Evolutionary conservation across 495 filamentous ascomycete genomes (phyloP).

Genomic region (Daldinia loculata): DNA sequence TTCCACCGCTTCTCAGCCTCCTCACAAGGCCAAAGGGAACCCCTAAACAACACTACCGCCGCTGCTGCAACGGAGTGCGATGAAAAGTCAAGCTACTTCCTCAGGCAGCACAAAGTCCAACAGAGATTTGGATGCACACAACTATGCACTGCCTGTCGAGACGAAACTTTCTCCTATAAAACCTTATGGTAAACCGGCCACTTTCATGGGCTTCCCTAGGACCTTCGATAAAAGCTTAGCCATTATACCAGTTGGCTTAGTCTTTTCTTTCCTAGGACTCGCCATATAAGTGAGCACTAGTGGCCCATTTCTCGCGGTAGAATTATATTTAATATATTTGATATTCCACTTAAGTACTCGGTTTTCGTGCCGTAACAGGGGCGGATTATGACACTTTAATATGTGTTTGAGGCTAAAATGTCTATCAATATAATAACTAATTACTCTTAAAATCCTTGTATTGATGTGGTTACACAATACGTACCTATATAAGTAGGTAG

Average conservation of each 20-base stretch:
- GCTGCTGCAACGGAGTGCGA: background rate
- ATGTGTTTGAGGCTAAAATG: background rate
- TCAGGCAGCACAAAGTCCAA: background rate
- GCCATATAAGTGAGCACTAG: background rate
- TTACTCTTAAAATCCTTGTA: background rate
- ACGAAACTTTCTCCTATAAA: background rate
- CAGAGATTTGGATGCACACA: background rate
- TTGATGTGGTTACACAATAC: background rate
- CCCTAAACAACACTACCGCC: background rate
- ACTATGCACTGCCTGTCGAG: background rate
- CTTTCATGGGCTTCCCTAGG: background rate
- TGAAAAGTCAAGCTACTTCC: background rate
- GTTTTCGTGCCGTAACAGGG: background rate
- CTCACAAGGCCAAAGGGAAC: background rate
- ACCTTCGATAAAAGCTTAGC: too few relatives aligned
- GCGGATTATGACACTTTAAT: background rate
- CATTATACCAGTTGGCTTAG: background rate
- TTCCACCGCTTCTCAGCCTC: background rate
- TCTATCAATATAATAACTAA: background rate
- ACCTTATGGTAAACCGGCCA: background rate
- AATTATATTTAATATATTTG: background rate
- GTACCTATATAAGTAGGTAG: background rate
- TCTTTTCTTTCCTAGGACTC: background rate
- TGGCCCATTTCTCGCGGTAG: background rate
- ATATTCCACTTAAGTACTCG: background rate